Base-by-base conservation (phyloP, 2,329 filamentous ascomycete species). In the Orbilia javanica region DNA sequence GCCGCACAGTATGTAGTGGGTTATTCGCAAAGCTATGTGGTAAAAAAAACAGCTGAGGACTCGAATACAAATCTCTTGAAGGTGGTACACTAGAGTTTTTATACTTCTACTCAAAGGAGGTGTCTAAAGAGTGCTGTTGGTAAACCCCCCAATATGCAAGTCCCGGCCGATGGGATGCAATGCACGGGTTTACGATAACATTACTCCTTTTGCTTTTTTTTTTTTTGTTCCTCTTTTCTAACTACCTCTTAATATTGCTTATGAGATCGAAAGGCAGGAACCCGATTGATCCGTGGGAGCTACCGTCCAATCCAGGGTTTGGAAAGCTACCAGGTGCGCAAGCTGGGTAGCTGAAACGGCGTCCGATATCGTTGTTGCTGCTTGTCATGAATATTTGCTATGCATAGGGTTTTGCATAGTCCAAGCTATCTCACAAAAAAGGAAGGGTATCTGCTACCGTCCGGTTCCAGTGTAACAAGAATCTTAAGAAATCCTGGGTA, bases 211-310 rank as follows among this genome's bases (percentile, higher is more conserved):
- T 67, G 71, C 42, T 69, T 55, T 63, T 68, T 68, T n/a, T 18
- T 36, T 15, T 15, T 22, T 5, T 4, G 31, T 34, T 10, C 31
- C 31, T n/a, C n/a, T n/a, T n/a, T n/a, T n/a, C n/a, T n/a, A n/a
- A n/a, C n/a, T 36, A 22, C 36, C 29, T n/a, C 11, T 36, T 36
- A 50, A 15, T 39, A 20, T 60, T 36, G 18, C 20, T 20, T 42
- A 22, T 34, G 53, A 57, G 29, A 64, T 63, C 53, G 18, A 27
- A 36, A 36, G 36, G 71, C 55, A 68, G 64, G 60, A 66, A 31
- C 27, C 69, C 69, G 69, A 73, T 66, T 60, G 60, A 66, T 65
- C 69, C 69, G 69, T 73, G 60, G 57, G 39, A 44, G 31, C 46
- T 34, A 50, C 27, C 34, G 48, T 48, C 36, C 53, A 66, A 66